Evolutionary conservation across 805 yeast species (phyloP), one percentile per base, ranked within the genome.

Genomic region (Candida jianshihensis): DNA sequence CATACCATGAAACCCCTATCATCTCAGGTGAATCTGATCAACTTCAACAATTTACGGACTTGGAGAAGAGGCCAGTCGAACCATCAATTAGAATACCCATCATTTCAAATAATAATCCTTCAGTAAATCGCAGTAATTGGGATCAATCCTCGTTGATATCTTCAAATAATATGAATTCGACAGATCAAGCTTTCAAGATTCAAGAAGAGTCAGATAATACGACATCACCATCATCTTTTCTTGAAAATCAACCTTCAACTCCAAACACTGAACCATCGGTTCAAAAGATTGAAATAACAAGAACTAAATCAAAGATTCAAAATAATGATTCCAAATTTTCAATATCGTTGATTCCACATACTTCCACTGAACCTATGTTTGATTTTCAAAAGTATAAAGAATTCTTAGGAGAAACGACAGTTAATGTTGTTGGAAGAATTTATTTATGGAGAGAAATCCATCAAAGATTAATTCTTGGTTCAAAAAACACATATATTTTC

Each of bases 391-490:
- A 14, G 9, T 20, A 12, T 9, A 31, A 12, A 12, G 36, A 36
- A 19, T 36, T 36, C 15, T 31, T 31, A 13, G 31, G 33, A 4
- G 35, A 36, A 11, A 36, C 35, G 12, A 26, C 31, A 5, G 27
- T 18, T 5, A 24, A 31, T 10, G 21, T 25, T 5, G 20, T 26
- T 21, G 31, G 22, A 6, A 31, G 32, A 30, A 21, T 30, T 3
- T 35, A 30, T 17, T 13, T 35, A 9, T 14, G 15, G 9, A 20
- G 21, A 14, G 37, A 37, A 14, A 24, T 20, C n/a, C 19, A 29
- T 10, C 15, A 6, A 5, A 18, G 16, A 6, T 12, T 15, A 19
- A 26, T 5, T 3, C n/a, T 4, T 8, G 3, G 8, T 5, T 14
- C 13, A 18, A 17, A 10, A 4, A 17, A 18, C 8, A 7, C 16